phyloP scores from a whole-genome alignment of 176 grass and related monocot species.

The Rhipidocladum racemiflorum region DNA sequence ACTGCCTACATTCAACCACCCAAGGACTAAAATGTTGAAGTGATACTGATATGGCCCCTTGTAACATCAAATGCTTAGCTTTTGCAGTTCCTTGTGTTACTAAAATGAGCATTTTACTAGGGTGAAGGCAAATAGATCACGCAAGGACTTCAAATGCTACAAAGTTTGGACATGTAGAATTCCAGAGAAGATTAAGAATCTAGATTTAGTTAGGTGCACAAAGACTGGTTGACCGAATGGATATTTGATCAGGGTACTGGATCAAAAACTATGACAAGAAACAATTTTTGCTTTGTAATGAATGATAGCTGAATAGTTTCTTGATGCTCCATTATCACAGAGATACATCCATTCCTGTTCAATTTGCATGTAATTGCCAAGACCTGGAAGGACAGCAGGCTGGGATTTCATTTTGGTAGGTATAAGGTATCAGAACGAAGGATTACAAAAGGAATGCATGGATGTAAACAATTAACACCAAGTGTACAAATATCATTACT shows the following conservation, averaged over 20 bases:
- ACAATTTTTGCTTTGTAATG: neutral
- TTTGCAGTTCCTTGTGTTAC: neutral
- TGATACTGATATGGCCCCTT: neutral
- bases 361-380: neutral
- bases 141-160: neutral
- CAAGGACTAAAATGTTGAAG: neutral
- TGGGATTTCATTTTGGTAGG: neutral
- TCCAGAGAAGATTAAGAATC: neutral
- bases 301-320: no score
- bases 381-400: neutral
- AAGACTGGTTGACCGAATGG: neutral
- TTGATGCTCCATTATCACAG: neutral
- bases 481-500: no score
- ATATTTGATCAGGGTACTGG: neutral
- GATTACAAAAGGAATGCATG: neutral
- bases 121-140: neutral
- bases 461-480: no score
- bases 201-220: neutral
- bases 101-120: slow-evolving; percentile 12
- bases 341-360: neutral
- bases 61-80: neutral
- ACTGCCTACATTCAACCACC: no score
- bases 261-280: neutral
- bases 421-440: neutral
- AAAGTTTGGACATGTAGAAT: neutral